Conservation (phyloP, 371 early-diverging fungal species). For the Apophysomyces trapeziformis region DNA sequence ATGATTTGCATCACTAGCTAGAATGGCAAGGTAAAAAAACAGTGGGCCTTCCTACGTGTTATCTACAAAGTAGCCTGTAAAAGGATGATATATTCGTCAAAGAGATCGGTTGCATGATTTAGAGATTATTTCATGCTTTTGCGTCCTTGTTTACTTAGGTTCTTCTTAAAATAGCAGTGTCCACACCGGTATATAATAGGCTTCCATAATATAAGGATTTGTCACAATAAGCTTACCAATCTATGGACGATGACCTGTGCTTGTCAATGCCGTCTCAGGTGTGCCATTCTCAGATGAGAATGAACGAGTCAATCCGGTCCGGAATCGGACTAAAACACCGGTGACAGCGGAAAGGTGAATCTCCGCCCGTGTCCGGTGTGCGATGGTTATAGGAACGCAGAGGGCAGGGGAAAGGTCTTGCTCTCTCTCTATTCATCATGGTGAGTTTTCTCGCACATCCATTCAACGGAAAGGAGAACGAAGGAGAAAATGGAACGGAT, state of each 20-base stretch:
- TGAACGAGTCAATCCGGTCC: not conserved
- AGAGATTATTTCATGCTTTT: too few relatives aligned
- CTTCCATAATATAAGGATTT: too few relatives aligned
- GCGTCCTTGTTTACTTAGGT: not conserved
- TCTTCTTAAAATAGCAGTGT: not conserved
- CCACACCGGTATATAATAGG: too few relatives aligned
- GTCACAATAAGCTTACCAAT: too few relatives aligned
- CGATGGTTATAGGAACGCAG: slow-evolving; percentile 1
- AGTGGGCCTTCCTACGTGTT: too few relatives aligned
- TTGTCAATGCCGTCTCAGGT: not conserved
- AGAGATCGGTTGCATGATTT: too few relatives aligned
- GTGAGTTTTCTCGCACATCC: slow-evolving; percentile 6
- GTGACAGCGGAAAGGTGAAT: not conserved
- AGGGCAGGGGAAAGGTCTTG: slow-evolving; percentile 3
- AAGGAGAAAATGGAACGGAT: not conserved
- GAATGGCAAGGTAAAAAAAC: too few relatives aligned
- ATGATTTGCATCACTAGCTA: too few relatives aligned
- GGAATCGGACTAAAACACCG: not conserved
- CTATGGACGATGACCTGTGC: not conserved
- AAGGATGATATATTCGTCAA: too few relatives aligned
- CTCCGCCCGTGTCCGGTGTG: not conserved
- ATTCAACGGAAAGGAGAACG: not conserved
- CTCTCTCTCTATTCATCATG: slow-evolving; percentile 12
- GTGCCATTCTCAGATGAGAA: not conserved
- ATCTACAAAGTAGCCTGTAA: too few relatives aligned